These are phyloP conservation scores for Monsonia emarginata DNA, from an alignment of 441 rosid species.

Conservation along the genomic window DNA sequence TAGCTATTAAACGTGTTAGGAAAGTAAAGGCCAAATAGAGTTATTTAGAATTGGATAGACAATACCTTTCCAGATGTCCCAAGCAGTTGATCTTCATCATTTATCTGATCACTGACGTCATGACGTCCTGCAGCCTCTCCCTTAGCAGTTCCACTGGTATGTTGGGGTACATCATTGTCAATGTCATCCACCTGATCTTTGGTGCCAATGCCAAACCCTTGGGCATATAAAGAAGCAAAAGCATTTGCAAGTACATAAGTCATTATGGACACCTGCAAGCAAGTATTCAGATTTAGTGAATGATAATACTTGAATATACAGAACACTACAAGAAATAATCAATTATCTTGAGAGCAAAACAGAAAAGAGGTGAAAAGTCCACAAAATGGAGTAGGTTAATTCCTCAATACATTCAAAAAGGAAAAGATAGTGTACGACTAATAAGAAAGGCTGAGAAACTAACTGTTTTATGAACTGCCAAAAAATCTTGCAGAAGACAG, in stretches of 20 bases:
- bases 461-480: constrained; percentile 67
- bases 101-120: constrained; percentile 88
- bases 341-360: no score
- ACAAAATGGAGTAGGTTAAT: no score
- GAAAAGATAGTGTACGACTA: no score
- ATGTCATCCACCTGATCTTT: constrained; percentile 52
- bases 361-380: no score
- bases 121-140: constrained; percentile 80
- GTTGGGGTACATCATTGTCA: constrained; percentile 36
- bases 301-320: no score
- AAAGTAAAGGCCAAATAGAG: no score
- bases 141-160: constrained; percentile 82
- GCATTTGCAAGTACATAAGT: constrained; percentile 67
- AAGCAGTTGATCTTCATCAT: constrained; percentile 81
- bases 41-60: no score
- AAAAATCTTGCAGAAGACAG: constrained; percentile 54
- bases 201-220: constrained; percentile 59
- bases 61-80: constrained; percentile 64
- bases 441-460: constrained; percentile 14
- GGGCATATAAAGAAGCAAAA: constrained; percentile 61
- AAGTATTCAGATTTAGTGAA: neutral
- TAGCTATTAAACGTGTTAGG: no score
- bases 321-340: no score
- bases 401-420: no score
- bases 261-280: constrained; percentile 57